Evolutionary conservation across 129 eudicot genomes (phyloP).

Genomic region (Gnaphalium uliginosum): DNA sequence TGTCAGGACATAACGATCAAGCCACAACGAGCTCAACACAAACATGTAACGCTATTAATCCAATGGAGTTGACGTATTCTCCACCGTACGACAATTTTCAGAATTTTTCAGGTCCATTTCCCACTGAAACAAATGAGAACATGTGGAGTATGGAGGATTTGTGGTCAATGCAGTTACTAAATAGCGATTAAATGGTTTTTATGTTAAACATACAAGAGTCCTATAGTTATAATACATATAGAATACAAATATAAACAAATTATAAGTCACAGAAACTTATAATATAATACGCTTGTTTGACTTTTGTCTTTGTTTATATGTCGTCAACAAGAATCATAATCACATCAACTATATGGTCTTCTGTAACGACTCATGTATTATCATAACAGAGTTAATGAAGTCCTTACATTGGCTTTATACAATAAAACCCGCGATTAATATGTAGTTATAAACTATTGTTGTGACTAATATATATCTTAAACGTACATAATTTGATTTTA

Average conservation of each 20-base stretch:
- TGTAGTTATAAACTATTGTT: constrained; percentile 1
- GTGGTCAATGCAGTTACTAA: constrained; percentile 86
- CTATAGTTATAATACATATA: constrained; percentile 24
- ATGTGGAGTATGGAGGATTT: constrained; percentile 87
- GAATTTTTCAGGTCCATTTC: constrained; percentile 48
- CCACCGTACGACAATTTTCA: constrained; percentile 56
- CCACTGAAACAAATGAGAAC: constrained; percentile 57
- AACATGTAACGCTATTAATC: constrained; percentile 46
- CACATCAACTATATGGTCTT: constrained; percentile 26
- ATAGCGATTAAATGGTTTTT: constrained; percentile 47
- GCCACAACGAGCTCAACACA: constrained; percentile 48
- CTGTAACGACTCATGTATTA: constrained; percentile 28
- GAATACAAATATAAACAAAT: constrained; percentile 19
- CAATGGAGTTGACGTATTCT: constrained; percentile 56
- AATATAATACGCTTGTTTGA: constrained; percentile 26
- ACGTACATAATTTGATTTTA: background rate
- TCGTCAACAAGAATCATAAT: constrained; percentile 33
- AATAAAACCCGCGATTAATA: constrained; percentile 27
- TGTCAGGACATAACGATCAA: constrained; percentile 43
- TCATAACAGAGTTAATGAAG: constrained; percentile 33
- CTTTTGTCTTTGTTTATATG: constrained; percentile 43
- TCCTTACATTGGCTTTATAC: constrained; percentile 34
- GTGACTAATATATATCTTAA: no score
- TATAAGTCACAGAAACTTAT: background rate
- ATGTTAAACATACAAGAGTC: constrained; percentile 23